Evolutionary conservation across 2,329 filamentous ascomycete genomes (phyloP).

Genomic region (Epichloe gansuensis): DNA sequence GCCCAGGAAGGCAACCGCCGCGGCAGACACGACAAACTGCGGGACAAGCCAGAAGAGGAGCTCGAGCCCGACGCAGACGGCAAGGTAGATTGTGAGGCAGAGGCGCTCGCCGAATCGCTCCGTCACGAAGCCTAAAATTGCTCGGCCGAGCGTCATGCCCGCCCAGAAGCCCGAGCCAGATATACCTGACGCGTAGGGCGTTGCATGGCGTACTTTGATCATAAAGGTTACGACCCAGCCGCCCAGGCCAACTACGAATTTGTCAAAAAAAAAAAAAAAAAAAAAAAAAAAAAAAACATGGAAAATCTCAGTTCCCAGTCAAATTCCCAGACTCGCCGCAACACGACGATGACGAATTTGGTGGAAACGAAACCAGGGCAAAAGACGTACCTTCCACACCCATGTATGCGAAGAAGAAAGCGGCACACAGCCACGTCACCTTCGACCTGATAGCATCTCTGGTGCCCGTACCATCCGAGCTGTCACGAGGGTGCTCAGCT

Average conservation of each 20-base stretch:
- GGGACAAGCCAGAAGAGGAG: slow-evolving; percentile 47
- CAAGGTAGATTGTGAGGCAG: slow-evolving; percentile 48
- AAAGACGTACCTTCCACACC: slow-evolving; percentile 45
- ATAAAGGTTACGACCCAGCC: slow-evolving; percentile 77
- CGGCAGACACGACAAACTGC: slow-evolving; percentile 43
- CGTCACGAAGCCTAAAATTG: slow-evolving; percentile 59
- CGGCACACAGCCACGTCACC: slow-evolving; percentile 53
- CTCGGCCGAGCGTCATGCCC: slow-evolving; percentile 58
- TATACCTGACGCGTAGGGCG: slow-evolving; percentile 56
- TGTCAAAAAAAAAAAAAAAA: no score
- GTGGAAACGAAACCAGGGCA: no score
- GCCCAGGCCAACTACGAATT: slow-evolving; percentile 43
- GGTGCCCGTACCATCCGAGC: slow-evolving; percentile 20
- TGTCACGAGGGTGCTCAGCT: slow-evolving; percentile 20
- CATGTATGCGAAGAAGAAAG: slow-evolving; percentile 63
- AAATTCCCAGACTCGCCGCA: no score
- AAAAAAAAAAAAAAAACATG: no score
- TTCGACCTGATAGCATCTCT: slow-evolving; percentile 29
- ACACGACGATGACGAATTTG: no score
- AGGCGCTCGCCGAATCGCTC: slow-evolving; percentile 53
- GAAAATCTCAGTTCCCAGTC: no score
- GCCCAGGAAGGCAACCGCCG: slow-evolving; percentile 56
- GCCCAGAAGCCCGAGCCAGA: slow-evolving; percentile 67
- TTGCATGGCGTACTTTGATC: slow-evolving; percentile 55
- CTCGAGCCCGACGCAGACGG: slow-evolving; percentile 46